Evolutionary conservation across 2,329 filamentous ascomycete species (phyloP).

Genomic region (Ascochyta lentis): DNA sequence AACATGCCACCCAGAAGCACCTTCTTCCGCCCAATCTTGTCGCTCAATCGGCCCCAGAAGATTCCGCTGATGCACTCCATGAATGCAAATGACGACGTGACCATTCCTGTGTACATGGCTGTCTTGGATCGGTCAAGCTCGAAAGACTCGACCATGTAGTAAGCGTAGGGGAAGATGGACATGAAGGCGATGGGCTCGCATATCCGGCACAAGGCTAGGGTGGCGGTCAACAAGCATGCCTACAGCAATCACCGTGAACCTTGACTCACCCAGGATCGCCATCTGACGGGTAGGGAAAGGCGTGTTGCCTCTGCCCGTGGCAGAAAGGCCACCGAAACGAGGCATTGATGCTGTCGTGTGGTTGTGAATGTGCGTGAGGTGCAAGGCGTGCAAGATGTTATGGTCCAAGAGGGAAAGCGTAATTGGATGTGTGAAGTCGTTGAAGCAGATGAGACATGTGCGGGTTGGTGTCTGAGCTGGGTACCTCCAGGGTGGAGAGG

Average conservation of each 20-base stretch:
- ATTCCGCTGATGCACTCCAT: slow-evolving; percentile 93
- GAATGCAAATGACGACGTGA: slow-evolving; percentile 94
- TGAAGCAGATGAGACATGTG: slow-evolving; percentile 42
- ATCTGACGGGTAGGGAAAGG: slow-evolving; percentile 66
- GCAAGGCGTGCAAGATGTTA: slow-evolving; percentile 10
- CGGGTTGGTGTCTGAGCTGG: slow-evolving; percentile 31
- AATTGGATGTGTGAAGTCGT: slow-evolving; percentile 13
- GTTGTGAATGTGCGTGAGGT: slow-evolving; percentile 4
- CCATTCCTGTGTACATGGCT: slow-evolving; percentile 91
- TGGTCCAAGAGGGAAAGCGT: slow-evolving; percentile 13
- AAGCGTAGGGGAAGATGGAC: slow-evolving; percentile 98
- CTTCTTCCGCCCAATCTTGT: slow-evolving; percentile 89
- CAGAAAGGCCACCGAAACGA: slow-evolving; percentile 37
- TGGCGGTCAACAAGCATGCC: slow-evolving; percentile 2
- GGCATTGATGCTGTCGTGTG: slow-evolving; percentile 33
- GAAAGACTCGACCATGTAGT: slow-evolving; percentile 96
- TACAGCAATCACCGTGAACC: not conserved
- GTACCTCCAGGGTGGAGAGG: slow-evolving; percentile 35
- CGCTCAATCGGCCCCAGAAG: slow-evolving; percentile 91
- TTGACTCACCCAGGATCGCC: slow-evolving; percentile 59
- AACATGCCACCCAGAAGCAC: slow-evolving; percentile 87
- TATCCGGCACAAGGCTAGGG: slow-evolving; percentile 84
- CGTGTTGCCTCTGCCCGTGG: slow-evolving; percentile 43
- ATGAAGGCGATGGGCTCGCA: slow-evolving; percentile 99
- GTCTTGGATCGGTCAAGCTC: slow-evolving; percentile 81